Evolutionary conservation across 768 basidiomycete genomes (phyloP), one percentile per base, ranked within the genome.

Genomic region (Thelephora ganbajun): DNA sequence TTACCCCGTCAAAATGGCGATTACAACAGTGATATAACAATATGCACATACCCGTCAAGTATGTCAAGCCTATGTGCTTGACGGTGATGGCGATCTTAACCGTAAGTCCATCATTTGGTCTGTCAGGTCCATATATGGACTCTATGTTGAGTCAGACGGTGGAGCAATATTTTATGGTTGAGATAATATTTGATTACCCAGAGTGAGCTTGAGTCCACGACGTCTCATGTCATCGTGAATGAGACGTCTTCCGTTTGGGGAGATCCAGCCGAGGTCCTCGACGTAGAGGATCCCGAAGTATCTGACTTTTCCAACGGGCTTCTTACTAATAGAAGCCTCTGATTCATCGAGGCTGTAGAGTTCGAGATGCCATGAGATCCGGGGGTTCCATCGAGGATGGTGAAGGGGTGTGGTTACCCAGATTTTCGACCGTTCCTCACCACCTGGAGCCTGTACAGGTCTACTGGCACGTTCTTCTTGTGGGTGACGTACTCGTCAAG

Each of bases 281-380:
- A 83, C 68, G 35, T 65, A 64, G 0, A 82, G 61, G 5, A 70
- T 54, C 0, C 79, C 80, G 30, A 69, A 72, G 50, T 80, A 76
- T 11, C 68, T 62, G 16, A 78, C 68, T 5, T 30, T 30, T 9
- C 26, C 26, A 9, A 9, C 5, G 4, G 26, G 9, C 9, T 30
- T 30, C 26, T 30, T 30, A 30, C 26, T 30, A 9, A 30, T 9
- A 30, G 26, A 30, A 30, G 26, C 26, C 26, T 30, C 26, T 30
- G 26, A 30, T 9, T 30, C 26, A 9, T 30, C 26, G 9, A 30
- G 26, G 26, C 26, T 30, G 9, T 30, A 4, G 26, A 9, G 9
- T 30, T 4, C 26, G 9, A 9, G 26, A 30, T 30, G 9, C 26
- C 26, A 30, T 30, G 26, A 30, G 26, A 30, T 30, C 26, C 26